phyloP scores from a whole-genome alignment of 1,139 yeast species.

The Nakaseomyces sp. region DNA sequence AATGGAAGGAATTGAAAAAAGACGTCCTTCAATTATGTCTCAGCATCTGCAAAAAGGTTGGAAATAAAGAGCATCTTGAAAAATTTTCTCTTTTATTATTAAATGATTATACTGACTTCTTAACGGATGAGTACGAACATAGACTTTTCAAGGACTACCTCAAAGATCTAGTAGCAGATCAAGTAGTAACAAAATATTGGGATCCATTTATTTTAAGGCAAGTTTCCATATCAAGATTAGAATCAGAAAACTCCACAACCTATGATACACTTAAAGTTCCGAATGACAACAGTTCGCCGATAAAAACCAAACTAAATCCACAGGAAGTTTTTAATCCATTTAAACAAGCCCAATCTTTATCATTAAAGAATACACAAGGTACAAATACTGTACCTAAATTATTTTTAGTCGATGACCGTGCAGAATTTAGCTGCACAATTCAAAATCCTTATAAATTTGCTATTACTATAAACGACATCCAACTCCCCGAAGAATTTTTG shows the following conservation, averaged over 20 bases:
- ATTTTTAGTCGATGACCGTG: conserved; percentile 47
- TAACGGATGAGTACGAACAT: conserved; percentile 43
- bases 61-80: conserved; percentile 41
- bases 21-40: conserved; percentile 50
- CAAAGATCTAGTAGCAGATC: conserved; percentile 18
- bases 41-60: conserved; percentile 42
- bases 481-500: conserved; percentile 33
- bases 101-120: conserved; percentile 45
- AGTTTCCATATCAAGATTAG: conserved; percentile 33
- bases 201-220: conserved; percentile 60
- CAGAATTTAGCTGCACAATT: conserved; percentile 45
- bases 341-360: conserved; percentile 13
- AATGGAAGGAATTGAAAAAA: conserved; percentile 55
- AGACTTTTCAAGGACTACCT: conserved; percentile 25
- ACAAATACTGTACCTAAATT: conserved; percentile 16
- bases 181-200: conserved; percentile 43
- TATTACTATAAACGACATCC: conserved; percentile 49
- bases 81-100: conserved; percentile 45
- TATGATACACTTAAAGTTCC: conserved; percentile 14
- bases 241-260: conserved; percentile 10
- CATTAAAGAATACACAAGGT: conserved; percentile 26
- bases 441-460: conserved; percentile 82
- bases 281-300: neutral
- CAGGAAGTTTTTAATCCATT: conserved; percentile 30
- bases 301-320: conserved; percentile 8